Conservation (phyloP, 2,329 filamentous ascomycete genomes). For the Didymellaceae sp. region DNA sequence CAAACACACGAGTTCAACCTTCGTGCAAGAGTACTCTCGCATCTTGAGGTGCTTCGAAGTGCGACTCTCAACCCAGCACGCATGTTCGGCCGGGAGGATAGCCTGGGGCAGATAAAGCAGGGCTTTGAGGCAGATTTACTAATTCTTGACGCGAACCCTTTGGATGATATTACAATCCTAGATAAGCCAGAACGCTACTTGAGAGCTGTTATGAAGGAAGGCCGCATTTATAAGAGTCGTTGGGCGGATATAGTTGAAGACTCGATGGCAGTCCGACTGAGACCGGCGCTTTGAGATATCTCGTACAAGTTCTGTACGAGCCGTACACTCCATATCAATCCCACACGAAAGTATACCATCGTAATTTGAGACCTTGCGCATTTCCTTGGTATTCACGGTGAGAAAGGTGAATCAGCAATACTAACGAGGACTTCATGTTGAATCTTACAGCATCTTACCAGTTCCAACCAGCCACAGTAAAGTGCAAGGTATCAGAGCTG, state of each 20-base stretch:
- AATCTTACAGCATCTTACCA: too few relatives aligned
- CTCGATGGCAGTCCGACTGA: neutral
- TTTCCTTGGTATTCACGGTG: too few relatives aligned
- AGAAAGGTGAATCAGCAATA: too few relatives aligned
- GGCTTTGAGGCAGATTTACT: conserved; percentile 63
- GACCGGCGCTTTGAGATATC: neutral
- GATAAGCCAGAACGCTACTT: conserved; percentile 57
- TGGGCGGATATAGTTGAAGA: conserved; percentile 25
- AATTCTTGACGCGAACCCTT: conserved; percentile 59
- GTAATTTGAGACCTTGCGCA: too few relatives aligned
- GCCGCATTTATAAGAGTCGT: conserved; percentile 49
- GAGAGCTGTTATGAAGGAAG: conserved; percentile 62
- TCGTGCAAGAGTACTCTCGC: conserved; percentile 2
- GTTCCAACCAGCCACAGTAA: too few relatives aligned
- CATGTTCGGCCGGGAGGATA: conserved; percentile 49
- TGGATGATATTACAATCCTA: conserved; percentile 62
- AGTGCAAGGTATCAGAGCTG: too few relatives aligned
- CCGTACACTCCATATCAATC: too few relatives aligned
- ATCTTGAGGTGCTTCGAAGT: conserved; percentile 8
- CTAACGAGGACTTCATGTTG: too few relatives aligned
- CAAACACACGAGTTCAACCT: conserved; percentile 49
- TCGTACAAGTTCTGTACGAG: too few relatives aligned
- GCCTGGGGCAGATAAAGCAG: conserved; percentile 58
- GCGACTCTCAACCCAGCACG: conserved; percentile 14
- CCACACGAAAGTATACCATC: too few relatives aligned